These are phyloP conservation scores for Colletotrichum viniferum DNA, from an alignment of 2,329 filamentous ascomycete species.

Conservation along the genomic window DNA sequence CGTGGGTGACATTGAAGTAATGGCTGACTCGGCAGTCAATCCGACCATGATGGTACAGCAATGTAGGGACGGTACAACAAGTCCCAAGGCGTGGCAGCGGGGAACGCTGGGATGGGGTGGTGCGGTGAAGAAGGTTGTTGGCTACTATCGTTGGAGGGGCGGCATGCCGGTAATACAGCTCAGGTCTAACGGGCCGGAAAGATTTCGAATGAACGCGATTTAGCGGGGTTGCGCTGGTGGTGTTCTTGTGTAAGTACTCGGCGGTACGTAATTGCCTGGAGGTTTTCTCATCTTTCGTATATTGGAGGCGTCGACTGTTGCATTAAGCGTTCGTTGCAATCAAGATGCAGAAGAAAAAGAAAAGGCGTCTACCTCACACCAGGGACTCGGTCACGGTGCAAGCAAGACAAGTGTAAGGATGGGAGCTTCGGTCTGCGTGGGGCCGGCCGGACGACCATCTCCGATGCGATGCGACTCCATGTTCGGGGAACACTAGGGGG, in stretches of 20 bases:
- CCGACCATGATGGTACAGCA: slow-evolving; percentile 34
- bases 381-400: neutral
- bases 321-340: neutral
- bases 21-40: slow-evolving; percentile 20
- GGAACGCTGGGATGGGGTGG: slow-evolving; percentile 51
- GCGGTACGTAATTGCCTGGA: neutral
- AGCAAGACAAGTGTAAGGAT: neutral
- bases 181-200: slow-evolving; percentile 3
- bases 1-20: slow-evolving; percentile 22
- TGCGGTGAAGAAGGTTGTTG: slow-evolving; percentile 45
- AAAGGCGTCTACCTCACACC: neutral
- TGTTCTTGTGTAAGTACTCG: neutral
- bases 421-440: neutral
- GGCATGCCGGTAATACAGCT: slow-evolving; percentile 15
- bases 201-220: slow-evolving; percentile 13
- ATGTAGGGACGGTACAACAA: slow-evolving; percentile 26
- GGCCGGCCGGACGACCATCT: neutral
- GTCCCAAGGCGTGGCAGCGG: slow-evolving; percentile 43
- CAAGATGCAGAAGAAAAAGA: neutral
- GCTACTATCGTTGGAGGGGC: slow-evolving; percentile 32
- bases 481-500: neutral
- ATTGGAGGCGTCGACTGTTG: neutral
- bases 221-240: neutral
- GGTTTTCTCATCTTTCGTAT: neutral
- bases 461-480: neutral